Percentiles rank a stretch among this genome's conserved stretches.
These are phyloP conservation scores for Parasarocladium wereldwijsianum DNA, from an alignment of 2,329 filamentous ascomycete genomes.

Conservation along the genomic window DNA sequence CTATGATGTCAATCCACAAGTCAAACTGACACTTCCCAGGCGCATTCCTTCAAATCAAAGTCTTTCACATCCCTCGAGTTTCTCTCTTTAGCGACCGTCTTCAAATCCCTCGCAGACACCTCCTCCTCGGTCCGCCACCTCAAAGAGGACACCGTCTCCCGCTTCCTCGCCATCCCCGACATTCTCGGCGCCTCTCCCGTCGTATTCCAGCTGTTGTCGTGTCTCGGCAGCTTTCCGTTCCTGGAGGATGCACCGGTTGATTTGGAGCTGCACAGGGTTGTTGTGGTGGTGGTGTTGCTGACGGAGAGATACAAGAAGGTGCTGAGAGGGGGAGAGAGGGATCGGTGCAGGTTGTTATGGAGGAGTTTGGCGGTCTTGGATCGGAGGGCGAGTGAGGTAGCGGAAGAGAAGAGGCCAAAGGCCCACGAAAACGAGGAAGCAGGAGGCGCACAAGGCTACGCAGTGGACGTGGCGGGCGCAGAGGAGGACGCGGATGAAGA, in stretches of 20 bases:
- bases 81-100: conserved; percentile 61
- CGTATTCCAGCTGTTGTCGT: conserved; percentile 57
- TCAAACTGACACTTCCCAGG: conserved; percentile 23
- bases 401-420: conserved; percentile 5
- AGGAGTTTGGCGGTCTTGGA: conserved; percentile 60
- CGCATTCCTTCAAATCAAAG: conserved; percentile 49
- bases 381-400: conserved; percentile 29
- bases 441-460: conserved; percentile 22
- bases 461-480: conserved; percentile 28
- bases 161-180: conserved; percentile 62
- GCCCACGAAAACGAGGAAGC: conserved; percentile 6
- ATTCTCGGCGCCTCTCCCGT: conserved; percentile 51
- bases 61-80: conserved; percentile 59
- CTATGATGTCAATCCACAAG: no score
- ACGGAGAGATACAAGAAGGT: conserved; percentile 55
- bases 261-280: conserved; percentile 52
- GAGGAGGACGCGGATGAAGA: conserved; percentile 29
- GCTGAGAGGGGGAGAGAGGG: conserved; percentile 39
- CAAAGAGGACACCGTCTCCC: conserved; percentile 52
- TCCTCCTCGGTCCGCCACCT: conserved; percentile 49
- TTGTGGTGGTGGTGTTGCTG: conserved; percentile 59
- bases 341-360: conserved; percentile 52
- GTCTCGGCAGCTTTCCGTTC: conserved; percentile 61
- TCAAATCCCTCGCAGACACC: conserved; percentile 52
- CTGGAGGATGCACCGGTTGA: conserved; percentile 55